A percentile compares a stretch with the other conserved stretches of the same genome.
phyloP scores from a whole-genome alignment of 768 basidiomycete genomes.

The Rubroboletus satanas region DNA sequence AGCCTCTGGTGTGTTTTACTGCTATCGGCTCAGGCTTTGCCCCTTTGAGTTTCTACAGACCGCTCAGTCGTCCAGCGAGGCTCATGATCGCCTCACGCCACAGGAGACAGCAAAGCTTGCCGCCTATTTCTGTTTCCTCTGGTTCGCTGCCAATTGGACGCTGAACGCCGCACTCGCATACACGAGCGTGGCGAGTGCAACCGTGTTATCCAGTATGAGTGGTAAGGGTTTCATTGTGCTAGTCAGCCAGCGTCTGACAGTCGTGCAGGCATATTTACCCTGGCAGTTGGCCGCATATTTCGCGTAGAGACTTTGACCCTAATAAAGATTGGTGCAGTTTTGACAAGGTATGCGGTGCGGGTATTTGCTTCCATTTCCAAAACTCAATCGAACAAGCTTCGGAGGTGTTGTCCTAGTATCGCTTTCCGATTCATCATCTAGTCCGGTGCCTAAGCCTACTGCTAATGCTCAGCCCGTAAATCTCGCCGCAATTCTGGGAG shows the following conservation, averaged over 20 bases:
- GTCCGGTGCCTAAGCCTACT: constrained; percentile 8
- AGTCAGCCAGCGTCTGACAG: neutral
- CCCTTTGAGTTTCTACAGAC: constrained; percentile 8
- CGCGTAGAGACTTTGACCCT: constrained; percentile 73
- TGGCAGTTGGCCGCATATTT: constrained; percentile 78
- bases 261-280: constrained; percentile 82
- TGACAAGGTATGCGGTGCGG: constrained; percentile 56
- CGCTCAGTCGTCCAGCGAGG: constrained; percentile 7
- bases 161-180: constrained; percentile 79
- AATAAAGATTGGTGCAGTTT: constrained; percentile 72
- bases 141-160: constrained; percentile 94
- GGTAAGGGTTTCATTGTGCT: constrained; percentile 46
- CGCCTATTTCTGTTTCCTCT: constrained; percentile 76
- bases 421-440: constrained; percentile 63
- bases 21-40: neutral
- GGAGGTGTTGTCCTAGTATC: constrained; percentile 86
- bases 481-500: constrained; percentile 52
- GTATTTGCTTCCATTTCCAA: neutral
- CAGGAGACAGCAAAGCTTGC: constrained; percentile 78
- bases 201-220: constrained; percentile 84
- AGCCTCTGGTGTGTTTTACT: constrained; percentile 17
- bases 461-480: constrained; percentile 14
- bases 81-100: constrained; percentile 46
- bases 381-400: constrained; percentile 47
- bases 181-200: constrained; percentile 93